Percentiles rank a stretch among this genome's conserved stretches.
Conservation (phyloP, 2,329 filamentous ascomycete genomes). For the Mollisia scopiformis region DNA sequence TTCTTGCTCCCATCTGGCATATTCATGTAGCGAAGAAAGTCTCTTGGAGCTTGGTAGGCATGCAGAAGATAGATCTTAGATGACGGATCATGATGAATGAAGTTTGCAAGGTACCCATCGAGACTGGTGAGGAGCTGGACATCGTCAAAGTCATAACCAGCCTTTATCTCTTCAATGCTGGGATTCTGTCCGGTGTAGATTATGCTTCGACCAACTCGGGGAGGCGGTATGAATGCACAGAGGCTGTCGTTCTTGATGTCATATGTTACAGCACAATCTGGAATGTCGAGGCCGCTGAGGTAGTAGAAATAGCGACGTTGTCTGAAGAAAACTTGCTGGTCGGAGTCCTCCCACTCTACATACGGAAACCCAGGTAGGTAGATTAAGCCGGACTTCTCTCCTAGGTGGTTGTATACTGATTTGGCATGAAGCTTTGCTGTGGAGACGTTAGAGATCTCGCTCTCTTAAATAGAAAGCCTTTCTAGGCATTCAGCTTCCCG, state of each 20-base stretch:
- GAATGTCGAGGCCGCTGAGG: constrained; percentile 54
- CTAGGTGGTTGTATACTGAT: constrained; percentile 46
- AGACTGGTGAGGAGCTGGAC: constrained; percentile 61
- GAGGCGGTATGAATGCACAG: constrained; percentile 15
- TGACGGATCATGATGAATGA: constrained; percentile 40
- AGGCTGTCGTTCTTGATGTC: constrained; percentile 56
- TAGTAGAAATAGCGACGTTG: constrained; percentile 67
- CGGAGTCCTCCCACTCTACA: constrained; percentile 58
- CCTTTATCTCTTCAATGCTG: constrained; percentile 61
- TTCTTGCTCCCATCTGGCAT: constrained; percentile 2
- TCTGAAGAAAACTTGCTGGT: constrained; percentile 57
- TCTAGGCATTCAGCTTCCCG: background rate
- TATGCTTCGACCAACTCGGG: constrained; percentile 46
- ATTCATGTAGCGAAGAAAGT: constrained; percentile 1
- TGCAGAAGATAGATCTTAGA: constrained; percentile 49
- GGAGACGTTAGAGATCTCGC: background rate
- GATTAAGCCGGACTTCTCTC: constrained; percentile 51
- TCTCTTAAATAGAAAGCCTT: background rate
- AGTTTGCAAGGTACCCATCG: constrained; percentile 51
- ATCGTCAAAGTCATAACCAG: constrained; percentile 69
- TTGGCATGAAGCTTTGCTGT: constrained; percentile 53
- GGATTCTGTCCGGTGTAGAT: constrained; percentile 69
- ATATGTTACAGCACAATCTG: constrained; percentile 59
- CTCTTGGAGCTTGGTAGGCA: constrained; percentile 41
- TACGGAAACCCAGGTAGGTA: constrained; percentile 57